Evolutionary conservation across 768 basidiomycete species (phyloP).

Genomic region (Obba rivulosa): DNA sequence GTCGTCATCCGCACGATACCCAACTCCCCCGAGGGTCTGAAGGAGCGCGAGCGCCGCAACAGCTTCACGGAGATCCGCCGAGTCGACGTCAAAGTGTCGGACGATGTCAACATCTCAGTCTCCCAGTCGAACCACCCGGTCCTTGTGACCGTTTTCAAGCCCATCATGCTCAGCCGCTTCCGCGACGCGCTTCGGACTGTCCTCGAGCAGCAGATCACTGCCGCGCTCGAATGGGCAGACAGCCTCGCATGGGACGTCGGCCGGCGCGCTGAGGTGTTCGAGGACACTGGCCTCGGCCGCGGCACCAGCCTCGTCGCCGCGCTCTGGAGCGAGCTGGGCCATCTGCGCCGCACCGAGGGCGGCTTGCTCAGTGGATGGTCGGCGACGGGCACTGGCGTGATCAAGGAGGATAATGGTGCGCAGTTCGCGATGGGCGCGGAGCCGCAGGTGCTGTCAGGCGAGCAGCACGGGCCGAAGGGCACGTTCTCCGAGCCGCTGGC

Average conservation of each 20-base stretch:
- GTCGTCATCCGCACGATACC: conserved; percentile 62
- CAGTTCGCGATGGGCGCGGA: conserved; percentile 65
- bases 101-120: conserved; percentile 50
- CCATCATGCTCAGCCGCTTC: conserved; percentile 51
- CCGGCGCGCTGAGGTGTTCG: conserved; percentile 56
- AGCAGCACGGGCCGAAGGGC: conserved; percentile 64
- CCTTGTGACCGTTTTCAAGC: conserved; percentile 56
- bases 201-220: conserved; percentile 50
- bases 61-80: conserved; percentile 58
- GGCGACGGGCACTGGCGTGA: conserved; percentile 59
- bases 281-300: conserved; percentile 51
- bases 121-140: conserved; percentile 61
- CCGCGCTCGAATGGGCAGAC: conserved; percentile 47
- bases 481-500: conserved; percentile 37
- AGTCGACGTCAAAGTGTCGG: conserved; percentile 47
- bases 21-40: conserved; percentile 33
- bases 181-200: conserved; percentile 56
- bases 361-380: conserved; percentile 38
- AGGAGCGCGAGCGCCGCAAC: conserved; percentile 38
- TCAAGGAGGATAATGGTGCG: conserved; percentile 44
- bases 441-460: conserved; percentile 65
- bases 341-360: conserved; percentile 36
- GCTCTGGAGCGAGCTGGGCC: conserved; percentile 66
- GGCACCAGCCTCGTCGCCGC: conserved; percentile 51
- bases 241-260: conserved; percentile 54